These are phyloP conservation scores for Nannochloropsis salina DNA, from an alignment of 108 stramenopile genomes.

Conservation along the genomic window DNA sequence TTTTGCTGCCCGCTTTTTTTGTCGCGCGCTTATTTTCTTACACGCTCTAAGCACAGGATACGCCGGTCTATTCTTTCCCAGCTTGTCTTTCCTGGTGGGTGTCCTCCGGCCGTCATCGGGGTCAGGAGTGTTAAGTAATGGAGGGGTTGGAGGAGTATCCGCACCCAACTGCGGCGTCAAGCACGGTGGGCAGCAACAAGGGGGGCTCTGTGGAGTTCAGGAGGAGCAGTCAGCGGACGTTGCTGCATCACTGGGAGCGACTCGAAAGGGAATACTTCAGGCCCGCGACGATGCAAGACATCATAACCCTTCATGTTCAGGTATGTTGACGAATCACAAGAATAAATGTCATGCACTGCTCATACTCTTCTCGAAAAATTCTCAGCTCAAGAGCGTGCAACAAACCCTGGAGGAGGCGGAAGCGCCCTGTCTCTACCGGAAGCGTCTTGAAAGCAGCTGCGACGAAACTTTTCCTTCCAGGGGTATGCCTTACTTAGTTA, in stretches of 20 bases:
- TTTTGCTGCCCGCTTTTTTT: too few species aligned
- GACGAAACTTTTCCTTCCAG: too few species aligned
- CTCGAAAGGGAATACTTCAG: conserved; percentile 12
- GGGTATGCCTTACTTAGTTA: too few species aligned
- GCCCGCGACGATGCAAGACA: not conserved
- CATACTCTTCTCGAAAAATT: too few species aligned
- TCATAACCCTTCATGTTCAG: not conserved
- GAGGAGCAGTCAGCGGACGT: not conserved
- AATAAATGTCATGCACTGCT: too few species aligned
- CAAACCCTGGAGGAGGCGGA: not conserved
- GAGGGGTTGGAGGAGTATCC: not conserved
- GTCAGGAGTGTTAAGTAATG: not conserved
- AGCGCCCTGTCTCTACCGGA: not conserved
- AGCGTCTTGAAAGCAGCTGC: too few species aligned
- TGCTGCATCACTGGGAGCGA: not conserved
- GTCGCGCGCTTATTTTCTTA: too few species aligned
- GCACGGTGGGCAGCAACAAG: not conserved
- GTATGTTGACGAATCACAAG: not conserved
- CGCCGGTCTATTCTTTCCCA: too few species aligned
- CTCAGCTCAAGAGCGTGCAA: not conserved
- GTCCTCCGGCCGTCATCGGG: not conserved
- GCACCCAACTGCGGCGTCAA: not conserved
- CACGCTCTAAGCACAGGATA: too few species aligned
- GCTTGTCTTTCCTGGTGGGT: not conserved
- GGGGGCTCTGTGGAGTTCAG: not conserved